Percentiles rank a stretch among this genome's conserved stretches.
Evolutionary conservation across 108 stramenopile species (phyloP).

Genomic region (Craspedostauros australis): DNA sequence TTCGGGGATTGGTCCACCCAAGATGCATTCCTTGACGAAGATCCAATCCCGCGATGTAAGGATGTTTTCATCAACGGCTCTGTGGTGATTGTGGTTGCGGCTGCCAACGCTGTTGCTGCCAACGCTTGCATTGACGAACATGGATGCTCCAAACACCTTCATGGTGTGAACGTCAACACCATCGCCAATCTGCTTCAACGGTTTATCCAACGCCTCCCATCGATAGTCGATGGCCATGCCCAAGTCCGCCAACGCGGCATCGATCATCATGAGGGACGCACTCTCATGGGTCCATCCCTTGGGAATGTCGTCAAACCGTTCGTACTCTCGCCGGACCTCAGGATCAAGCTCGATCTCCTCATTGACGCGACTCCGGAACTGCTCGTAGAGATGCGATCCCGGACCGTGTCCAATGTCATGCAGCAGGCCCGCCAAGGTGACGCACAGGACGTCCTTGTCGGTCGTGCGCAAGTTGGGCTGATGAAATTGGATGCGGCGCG

Average conservation of each 20-base stretch:
- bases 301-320: constrained; percentile 16
- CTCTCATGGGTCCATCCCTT: constrained; percentile 67
- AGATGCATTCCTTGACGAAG: constrained; percentile 75
- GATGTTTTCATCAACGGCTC: constrained; percentile 29
- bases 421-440: constrained; percentile 86
- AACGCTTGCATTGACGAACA: constrained; percentile 4
- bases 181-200: constrained; percentile 72
- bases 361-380: constrained; percentile 20
- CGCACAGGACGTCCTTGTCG: constrained; percentile 81
- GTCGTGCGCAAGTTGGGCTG: constrained; percentile 63
- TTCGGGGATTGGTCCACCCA: constrained; percentile 18
- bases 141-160: constrained; percentile 38
- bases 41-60: constrained; percentile 79
- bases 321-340: constrained; percentile 15
- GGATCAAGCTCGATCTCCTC: constrained; percentile 14
- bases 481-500: constrained; percentile 26
- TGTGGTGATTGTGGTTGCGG: constrained; percentile 14
- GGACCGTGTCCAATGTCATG: constrained; percentile 94
- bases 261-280: constrained; percentile 71
- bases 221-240: constrained; percentile 61
- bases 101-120: too few species aligned
- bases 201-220: constrained; percentile 46
- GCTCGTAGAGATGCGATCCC: constrained; percentile 74
- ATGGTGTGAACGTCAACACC: constrained; percentile 55
- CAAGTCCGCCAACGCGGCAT: constrained; percentile 42